Percentiles rank a stretch among this genome's conserved stretches.
phyloP scores from a whole-genome alignment of 2,329 filamentous ascomycete genomes.

The Elsinoe arachidis region DNA sequence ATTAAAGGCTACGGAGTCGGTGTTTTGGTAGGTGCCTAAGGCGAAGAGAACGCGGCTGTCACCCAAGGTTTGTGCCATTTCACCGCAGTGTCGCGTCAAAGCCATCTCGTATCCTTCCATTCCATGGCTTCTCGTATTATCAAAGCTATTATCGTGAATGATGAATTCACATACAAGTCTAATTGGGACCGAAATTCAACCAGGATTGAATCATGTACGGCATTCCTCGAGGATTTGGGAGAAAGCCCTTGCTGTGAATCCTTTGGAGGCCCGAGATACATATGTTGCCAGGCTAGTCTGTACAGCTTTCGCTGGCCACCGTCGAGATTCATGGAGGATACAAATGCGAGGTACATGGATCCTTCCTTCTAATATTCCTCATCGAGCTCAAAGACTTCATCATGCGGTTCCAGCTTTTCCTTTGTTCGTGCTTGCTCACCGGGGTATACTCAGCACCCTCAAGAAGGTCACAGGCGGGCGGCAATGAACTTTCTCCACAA shows the following conservation, averaged over 20 bases:
- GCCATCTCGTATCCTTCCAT: too few species aligned
- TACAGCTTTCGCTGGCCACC: neutral
- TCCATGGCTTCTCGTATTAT: too few species aligned
- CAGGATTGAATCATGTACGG: neutral
- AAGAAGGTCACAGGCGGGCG: neutral
- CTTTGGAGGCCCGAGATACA: neutral
- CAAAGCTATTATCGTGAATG: too few species aligned
- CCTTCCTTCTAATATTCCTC: neutral
- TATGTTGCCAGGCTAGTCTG: neutral
- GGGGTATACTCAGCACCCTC: neutral
- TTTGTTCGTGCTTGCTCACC: neutral
- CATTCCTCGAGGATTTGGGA: neutral
- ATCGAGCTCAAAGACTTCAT: neutral
- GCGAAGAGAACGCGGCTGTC: too few species aligned
- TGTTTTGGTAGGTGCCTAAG: too few species aligned
- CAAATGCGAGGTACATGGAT: neutral
- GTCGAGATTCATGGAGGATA: neutral
- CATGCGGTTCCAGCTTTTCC: neutral
- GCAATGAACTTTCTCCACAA: neutral
- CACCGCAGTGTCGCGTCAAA: too few species aligned
- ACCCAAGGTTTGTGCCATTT: too few species aligned
- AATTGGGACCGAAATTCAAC: too few species aligned
- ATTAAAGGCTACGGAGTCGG: too few species aligned
- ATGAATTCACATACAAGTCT: too few species aligned
- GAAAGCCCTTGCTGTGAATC: neutral